A percentile compares a stretch with the other conserved stretches of the same genome.
Evolutionary conservation across 2,329 filamentous ascomycete species (phyloP).

Genomic region (Fusarium phyllophilum): DNA sequence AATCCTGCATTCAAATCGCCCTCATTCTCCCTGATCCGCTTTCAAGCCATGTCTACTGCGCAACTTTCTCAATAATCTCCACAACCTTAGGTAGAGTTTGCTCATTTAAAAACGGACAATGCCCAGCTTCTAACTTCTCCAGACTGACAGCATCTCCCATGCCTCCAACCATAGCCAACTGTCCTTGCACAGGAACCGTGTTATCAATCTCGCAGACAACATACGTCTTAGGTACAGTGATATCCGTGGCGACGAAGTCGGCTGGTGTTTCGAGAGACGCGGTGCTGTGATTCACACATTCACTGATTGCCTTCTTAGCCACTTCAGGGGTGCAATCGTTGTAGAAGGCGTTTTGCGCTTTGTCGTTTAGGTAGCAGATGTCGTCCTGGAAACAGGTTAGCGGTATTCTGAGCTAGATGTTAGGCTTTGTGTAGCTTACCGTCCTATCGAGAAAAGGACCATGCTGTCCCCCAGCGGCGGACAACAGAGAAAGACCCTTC

Average conservation of each 20-base stretch:
- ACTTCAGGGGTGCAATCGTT: not conserved
- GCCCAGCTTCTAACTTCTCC: not conserved
- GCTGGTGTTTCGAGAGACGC: slow-evolving; percentile 24
- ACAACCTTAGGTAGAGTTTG: not conserved
- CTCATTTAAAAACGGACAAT: not conserved
- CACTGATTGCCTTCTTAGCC: not conserved
- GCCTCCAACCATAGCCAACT: slow-evolving; percentile 34
- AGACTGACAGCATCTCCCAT: not conserved
- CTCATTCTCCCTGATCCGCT: accelerated
- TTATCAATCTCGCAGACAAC: slow-evolving; percentile 42
- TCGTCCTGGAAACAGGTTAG: not conserved
- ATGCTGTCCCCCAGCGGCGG: not conserved
- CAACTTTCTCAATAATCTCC: not conserved
- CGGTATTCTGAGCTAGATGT: accelerated
- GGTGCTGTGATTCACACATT: slow-evolving; percentile 28
- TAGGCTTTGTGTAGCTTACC: not conserved
- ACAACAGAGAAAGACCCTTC: not conserved
- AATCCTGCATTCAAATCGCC: accelerated
- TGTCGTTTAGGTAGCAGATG: not conserved
- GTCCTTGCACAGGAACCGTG: slow-evolving; percentile 28
- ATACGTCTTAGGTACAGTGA: slow-evolving; percentile 41
- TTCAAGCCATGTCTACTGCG: accelerated
- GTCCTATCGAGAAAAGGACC: slow-evolving; percentile 8
- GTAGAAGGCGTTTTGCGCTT: slow-evolving; percentile 6
- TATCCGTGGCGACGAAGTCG: slow-evolving; percentile 36